Base-by-base conservation (phyloP, 495 filamentous ascomycete genomes). In the Xylaria flabelliformis region DNA sequence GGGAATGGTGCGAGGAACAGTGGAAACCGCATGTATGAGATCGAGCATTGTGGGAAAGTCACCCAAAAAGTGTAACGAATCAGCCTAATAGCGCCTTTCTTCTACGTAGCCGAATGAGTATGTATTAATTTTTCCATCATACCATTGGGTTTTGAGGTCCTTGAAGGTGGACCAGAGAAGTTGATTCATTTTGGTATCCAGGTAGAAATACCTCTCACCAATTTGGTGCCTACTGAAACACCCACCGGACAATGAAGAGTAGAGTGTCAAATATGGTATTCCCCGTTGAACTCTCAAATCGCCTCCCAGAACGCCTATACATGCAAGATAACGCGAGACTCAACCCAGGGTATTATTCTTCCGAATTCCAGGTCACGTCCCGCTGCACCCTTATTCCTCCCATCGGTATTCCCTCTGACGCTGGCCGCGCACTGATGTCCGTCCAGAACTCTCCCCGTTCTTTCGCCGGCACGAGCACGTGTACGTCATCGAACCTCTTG, bases 1-100 rank as follows among this genome's bases (percentile, higher is more conserved):
- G 76, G 74, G 74, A 78, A 41, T 83, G 78, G 77, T 82, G 80
- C 67, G 78, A 81, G 67, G 74, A 75, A 55, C 64, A 82, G 64
- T 74, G 58, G 69, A 69, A 77, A 67, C 51, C 29, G 4, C 70
- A 74, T 51, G 41, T 72, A 32, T 73, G 32, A 64, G 19, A 61
- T 61, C 3, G 0, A 39, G 3, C 34, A 13, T 61, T 19, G 55
- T 61, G 32, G 39, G n/a, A 21, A 39, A 61, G 58, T 34, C 29
- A 13, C 7, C 7, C 53, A 56, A 56, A 39, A 32, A 39, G 21
- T 36, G 32, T 39, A 61, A 42, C 29, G 29, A 24, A 41, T 26
- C 21, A n/a, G 36, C 39, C 12, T n/a, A 39, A 44, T 63, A 12
- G 12, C 4, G n/a, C 12, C 7, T 44, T 19, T n/a, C 9, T 10